Evolutionary conservation across 768 basidiomycete species (phyloP), one percentile per base, ranked within the genome.

Genomic region (Tricholoma flavovirens): DNA sequence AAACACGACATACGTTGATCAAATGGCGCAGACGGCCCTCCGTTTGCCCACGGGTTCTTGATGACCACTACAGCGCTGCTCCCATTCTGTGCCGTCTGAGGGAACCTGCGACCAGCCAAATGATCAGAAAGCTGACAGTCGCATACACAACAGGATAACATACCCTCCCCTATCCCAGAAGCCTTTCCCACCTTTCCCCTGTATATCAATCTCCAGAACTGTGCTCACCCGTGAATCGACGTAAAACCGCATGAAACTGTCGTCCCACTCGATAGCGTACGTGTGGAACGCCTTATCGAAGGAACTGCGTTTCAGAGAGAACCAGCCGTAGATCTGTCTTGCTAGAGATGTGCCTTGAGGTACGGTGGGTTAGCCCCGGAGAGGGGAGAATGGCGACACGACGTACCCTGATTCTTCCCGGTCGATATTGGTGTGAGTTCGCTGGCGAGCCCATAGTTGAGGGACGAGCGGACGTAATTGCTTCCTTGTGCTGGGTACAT

Each of bases 231-330:
- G 76, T 14, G 77, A 77, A 70, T 95, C 92, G 62, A 93, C 83
- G 64, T 88, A 90, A 59, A 88, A 76, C 11, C 88, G 74, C 72
- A 94, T 74, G 67, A 84, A 93, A 6, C 75, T 62, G 22, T 79
- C 73, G 43, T 81, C 83, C 92, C 91, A 94, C 68, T 93, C 92
- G 48, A 94, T 62, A 12, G 77, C 76, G 59, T 86, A 94, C 0
- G 82, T 86, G 66, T 93, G 90, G 77, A 86, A 93, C 0, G 58
- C 72, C 53, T 81, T 64, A 49, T 77, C 81, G 62, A 80, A 87
- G 1, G 65, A 76, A 70, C 30, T 71, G 64, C 59, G 78, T 30
- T 83, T 79, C 59, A 81, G 69, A 9, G 77, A 73, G 75, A 81
- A 77, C 76, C 77, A 86, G 11, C 87, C 84, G 40, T 52, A 66